Conservation (phyloP, 2,329 filamentous ascomycete genomes). For the Ophiosphaerella korrae region DNA sequence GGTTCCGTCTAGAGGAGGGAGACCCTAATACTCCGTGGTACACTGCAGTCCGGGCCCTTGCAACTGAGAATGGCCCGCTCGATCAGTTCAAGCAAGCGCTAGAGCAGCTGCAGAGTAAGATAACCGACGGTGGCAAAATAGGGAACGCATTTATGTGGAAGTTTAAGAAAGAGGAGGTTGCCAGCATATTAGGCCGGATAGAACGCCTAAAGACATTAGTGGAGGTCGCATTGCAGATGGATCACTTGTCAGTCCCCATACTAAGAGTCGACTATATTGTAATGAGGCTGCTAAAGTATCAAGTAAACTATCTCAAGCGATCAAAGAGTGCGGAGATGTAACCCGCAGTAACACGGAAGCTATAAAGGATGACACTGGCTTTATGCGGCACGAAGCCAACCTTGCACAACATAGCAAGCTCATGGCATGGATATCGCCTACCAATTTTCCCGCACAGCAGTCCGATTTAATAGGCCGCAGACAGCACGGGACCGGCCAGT, state of each 20-base stretch:
- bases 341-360: constrained; percentile 1
- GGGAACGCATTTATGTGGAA: constrained; percentile 11
- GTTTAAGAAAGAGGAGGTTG: constrained; percentile 21
- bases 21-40: too few species aligned
- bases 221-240: constrained; percentile 25
- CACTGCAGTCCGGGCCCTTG: too few species aligned
- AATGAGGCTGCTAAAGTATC: neutral
- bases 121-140: too few species aligned
- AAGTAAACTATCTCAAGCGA: constrained; percentile 20
- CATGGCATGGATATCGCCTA: constrained; percentile 46
- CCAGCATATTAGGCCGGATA: constrained; percentile 18
- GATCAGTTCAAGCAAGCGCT: too few species aligned
- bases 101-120: too few species aligned
- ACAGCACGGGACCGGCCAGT: constrained; percentile 52
- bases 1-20: too few species aligned
- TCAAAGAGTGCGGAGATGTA: neutral
- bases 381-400: constrained; percentile 3
- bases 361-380: neutral
- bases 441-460: constrained; percentile 49
- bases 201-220: constrained; percentile 26
- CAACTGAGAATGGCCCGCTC: too few species aligned
- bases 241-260: constrained; percentile 24
- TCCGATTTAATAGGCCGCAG: constrained; percentile 45
- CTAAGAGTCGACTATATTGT: constrained; percentile 3
- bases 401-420: neutral